Conservation (phyloP, 2,329 filamentous ascomycete genomes). For the Rhynchosporium graminicola region DNA sequence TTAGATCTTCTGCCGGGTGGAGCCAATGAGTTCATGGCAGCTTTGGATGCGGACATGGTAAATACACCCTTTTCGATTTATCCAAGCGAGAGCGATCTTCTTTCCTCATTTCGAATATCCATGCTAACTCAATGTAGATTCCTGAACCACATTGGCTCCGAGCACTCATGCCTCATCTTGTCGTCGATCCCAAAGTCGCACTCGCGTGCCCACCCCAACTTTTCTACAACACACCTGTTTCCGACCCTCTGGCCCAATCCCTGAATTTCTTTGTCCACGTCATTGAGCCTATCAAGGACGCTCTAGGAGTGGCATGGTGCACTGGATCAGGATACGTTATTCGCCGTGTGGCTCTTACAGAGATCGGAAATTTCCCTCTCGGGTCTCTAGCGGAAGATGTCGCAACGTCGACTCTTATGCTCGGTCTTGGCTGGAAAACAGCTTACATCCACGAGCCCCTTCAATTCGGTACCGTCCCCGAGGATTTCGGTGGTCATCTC, state of each 20-base stretch:
- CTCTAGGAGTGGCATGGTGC: constrained; percentile 58
- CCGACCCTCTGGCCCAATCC: constrained; percentile 57
- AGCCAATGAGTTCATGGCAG: constrained; percentile 59
- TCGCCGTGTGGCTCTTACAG: constrained; percentile 59
- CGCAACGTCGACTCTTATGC: constrained; percentile 58
- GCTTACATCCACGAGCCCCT: constrained; percentile 60
- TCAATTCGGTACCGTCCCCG: constrained; percentile 61
- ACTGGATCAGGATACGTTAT: constrained; percentile 64
- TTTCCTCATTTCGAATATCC: background rate
- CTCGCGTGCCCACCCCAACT: constrained; percentile 62
- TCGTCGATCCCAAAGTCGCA: constrained; percentile 57
- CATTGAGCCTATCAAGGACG: constrained; percentile 50
- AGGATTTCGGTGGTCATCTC: constrained; percentile 55
- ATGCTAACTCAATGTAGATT: constrained; percentile 42
- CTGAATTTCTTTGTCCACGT: constrained; percentile 60
- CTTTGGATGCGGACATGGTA: constrained; percentile 65
- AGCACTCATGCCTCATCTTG: constrained; percentile 58
- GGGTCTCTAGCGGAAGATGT: constrained; percentile 63
- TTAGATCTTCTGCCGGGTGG: constrained; percentile 49
- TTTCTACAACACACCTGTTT: constrained; percentile 62
- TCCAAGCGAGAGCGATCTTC: background rate
- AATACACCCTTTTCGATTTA: background rate
- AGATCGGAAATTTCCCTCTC: constrained; percentile 62
- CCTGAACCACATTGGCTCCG: constrained; percentile 61
- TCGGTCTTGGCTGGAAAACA: constrained; percentile 63